Base-by-base conservation (phyloP, 2,329 filamentous ascomycete genomes). In the Epichloe sylvatica region DNA sequence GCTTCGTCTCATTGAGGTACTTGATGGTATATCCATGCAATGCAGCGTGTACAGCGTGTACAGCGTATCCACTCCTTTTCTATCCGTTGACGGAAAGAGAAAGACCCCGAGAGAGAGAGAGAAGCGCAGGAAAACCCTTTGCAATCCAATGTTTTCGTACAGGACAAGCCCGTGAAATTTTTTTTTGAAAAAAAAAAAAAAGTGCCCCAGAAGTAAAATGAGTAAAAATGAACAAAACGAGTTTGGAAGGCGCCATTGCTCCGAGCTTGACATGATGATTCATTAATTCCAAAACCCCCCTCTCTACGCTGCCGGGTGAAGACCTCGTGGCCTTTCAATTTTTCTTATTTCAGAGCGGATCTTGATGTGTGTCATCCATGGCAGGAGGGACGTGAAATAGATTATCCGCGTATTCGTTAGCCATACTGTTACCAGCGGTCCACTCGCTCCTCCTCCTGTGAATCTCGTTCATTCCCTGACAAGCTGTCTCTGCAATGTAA, bases 401-500 rank as follows among this genome's bases (percentile, higher is more conserved):
- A 48, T 65, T 62, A 45, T 65, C 60, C 7, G 57, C 57, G 45
- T 63, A 64, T 41, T 64, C 64, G 23, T 60, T 59, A 7, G 59
- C 60, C 56, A 61, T 56, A 46, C 57, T 57, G 30, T 57, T 59
- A n/a, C 55, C 59, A 8, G 59, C 53, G 5, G 57, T 58, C 57
- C 57, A 61, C 47, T 64, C 61, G 23, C 57, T 61, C 13, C 64
- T 55, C 19, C 62, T 59, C 21, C 54, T 54, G 46, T 77, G 65
- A 34, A 70, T 62, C 58, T 69, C 64, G 36, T 64, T 67, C 67
- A 72, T 69, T 30, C 68, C 70, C 47, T 65, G 62, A 51, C 65
- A 69, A 4, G 69, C 68, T 48, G 62, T 69, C 52, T 73, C 65
- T 12, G 68, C 68, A 51, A 73, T 71, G 45, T 64, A 63, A 48